Conservation (phyloP, 495 filamentous ascomycete genomes). For the Xanthoparmelia taractica region DNA sequence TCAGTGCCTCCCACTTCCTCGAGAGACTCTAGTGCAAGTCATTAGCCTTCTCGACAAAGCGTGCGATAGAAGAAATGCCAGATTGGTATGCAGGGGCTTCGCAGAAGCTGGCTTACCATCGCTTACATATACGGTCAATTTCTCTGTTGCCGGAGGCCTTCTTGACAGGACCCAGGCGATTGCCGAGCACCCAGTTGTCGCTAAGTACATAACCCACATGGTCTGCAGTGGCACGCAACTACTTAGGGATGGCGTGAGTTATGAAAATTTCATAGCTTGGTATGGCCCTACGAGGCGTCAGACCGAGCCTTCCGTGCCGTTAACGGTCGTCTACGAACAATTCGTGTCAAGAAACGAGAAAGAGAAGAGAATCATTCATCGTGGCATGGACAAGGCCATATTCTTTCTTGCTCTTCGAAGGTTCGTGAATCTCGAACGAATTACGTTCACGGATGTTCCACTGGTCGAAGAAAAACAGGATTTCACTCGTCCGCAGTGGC, state of each 20-base stretch:
- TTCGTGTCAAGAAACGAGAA: background rate
- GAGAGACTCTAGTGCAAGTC: background rate
- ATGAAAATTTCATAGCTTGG: background rate
- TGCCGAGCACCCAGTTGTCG: background rate
- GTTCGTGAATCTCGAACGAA: background rate
- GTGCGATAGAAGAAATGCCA: background rate
- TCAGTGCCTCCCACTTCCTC: background rate
- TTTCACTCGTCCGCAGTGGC: background rate
- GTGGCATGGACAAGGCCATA: background rate
- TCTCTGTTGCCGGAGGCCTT: background rate
- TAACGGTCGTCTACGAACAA: background rate
- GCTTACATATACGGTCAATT: background rate
- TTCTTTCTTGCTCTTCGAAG: background rate
- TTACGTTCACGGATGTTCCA: slow-evolving; percentile 1
- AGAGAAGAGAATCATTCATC: background rate
- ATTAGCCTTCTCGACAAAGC: slow-evolving; percentile 4
- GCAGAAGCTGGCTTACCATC: slow-evolving; percentile 2
- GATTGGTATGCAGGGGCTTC: slow-evolving; percentile 1
- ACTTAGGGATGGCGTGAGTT: background rate
- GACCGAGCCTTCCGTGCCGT: background rate
- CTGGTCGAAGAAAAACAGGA: background rate
- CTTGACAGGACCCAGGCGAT: background rate
- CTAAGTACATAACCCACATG: background rate
- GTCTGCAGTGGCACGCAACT: slow-evolving; percentile 3
- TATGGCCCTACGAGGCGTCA: background rate